Evolutionary conservation across 2,329 filamentous ascomycete genomes (phyloP), one percentile per base, ranked within the genome.

Genomic region (Aureobasidium uvarum): DNA sequence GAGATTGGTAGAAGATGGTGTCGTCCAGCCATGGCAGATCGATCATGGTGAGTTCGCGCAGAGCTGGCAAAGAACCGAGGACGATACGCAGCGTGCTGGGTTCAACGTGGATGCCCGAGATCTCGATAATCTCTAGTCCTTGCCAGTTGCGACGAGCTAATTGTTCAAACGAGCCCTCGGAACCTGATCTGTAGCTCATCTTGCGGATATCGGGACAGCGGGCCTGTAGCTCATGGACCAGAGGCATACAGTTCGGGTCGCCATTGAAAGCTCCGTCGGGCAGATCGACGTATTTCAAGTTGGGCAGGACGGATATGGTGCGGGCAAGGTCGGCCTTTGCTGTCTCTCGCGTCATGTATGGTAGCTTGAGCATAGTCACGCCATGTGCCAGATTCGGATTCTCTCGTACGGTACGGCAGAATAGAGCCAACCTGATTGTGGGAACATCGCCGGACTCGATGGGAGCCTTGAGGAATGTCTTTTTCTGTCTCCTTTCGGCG

Each of bases 321-420:
- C 92, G 87, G 11, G 94, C 93, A 56, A 97, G 84, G 68, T 94
- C 90, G 63, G 90, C 85, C 75, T 95, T 92, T 74, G 85, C 90
- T 1, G 90, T 90, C 79, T 97, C 92, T 66, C 94, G 87, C 63
- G 94, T 89, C 94, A 97, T 97, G 77, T 96, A 97, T 7, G 94
- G 92, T 66, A 92, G 87, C 80, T 96, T 96, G 72, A 98, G 82
- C 71, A 89, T 92, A 72, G 88, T 80, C 5, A 96, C 91, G 48
- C 86, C 81, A 64, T 84, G 81, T 39, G 89, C 92, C 52, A 96
- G 76, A 55, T 79, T 86, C 25, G 86, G 85, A 68, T 92, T 89
- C 58, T 94, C 90, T 68, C 92, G 87, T 58, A 97, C 86, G 1
- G 92, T 92, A 68, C 92, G 86, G 74, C 89, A 90, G 54, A 98